Percentiles rank a stretch among this genome's conserved stretches.
phyloP scores from a whole-genome alignment of 2,329 filamentous ascomycete species.

The Neopestalotiopsis clavispora region DNA sequence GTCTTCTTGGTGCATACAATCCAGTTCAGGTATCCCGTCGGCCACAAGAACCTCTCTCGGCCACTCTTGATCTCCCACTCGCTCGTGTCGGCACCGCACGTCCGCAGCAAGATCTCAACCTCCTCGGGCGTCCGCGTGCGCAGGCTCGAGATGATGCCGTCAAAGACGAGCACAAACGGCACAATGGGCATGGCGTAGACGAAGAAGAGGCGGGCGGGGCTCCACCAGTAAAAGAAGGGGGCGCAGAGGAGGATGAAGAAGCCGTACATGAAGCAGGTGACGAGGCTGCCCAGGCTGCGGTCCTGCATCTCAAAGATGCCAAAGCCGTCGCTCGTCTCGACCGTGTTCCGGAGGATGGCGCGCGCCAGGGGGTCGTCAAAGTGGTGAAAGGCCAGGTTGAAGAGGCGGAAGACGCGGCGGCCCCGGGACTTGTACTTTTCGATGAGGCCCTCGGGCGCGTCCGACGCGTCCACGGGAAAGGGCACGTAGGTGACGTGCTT shows the following conservation, averaged over 20 bases:
- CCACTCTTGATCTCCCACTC: conserved; percentile 58
- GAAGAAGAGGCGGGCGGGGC: conserved; percentile 63
- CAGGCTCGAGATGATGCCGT: conserved; percentile 71
- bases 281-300: conserved; percentile 58
- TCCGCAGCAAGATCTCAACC: conserved; percentile 62
- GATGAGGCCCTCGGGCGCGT: conserved; percentile 58
- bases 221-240: conserved; percentile 58
- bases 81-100: conserved; percentile 50
- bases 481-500: conserved; percentile 64
- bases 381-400: conserved; percentile 79
- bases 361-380: conserved; percentile 69
- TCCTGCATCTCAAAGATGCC: conserved; percentile 79
- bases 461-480: conserved; percentile 67
- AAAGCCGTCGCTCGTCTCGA: conserved; percentile 69
- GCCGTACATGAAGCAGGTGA: conserved; percentile 59
- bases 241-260: conserved; percentile 55
- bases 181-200: conserved; percentile 70
- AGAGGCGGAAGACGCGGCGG: conserved; percentile 68
- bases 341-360: conserved; percentile 66
- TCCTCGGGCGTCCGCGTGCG: conserved; percentile 71
- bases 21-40: conserved; percentile 56
- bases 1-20: conserved; percentile 50
- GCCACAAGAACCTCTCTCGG: conserved; percentile 52
- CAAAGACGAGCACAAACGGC: conserved; percentile 70
- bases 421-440: conserved; percentile 36